Percentiles rank a stretch among this genome's conserved stretches.
Evolutionary conservation across 192 early-diverging fungal genomes (phyloP).

Genomic region (Mortierella antarctica): DNA sequence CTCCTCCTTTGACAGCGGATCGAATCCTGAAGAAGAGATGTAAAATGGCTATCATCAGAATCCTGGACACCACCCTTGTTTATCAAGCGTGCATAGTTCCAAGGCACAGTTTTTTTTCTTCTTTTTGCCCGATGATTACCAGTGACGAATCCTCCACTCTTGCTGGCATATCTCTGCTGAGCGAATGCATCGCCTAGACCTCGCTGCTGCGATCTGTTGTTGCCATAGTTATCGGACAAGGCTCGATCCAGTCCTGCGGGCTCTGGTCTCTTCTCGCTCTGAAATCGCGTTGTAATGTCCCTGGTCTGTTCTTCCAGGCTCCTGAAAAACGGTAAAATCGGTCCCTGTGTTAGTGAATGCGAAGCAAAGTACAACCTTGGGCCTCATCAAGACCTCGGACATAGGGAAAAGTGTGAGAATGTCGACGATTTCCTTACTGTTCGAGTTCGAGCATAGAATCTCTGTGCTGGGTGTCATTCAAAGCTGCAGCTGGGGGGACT

Average conservation of each 20-base stretch:
- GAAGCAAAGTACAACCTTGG: not conserved
- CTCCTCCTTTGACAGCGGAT: slow-evolving; percentile 45
- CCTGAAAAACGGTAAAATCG: slow-evolving; percentile 3
- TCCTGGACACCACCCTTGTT: not conserved
- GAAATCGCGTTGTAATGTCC: slow-evolving; percentile 37
- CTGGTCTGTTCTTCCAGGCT: slow-evolving; percentile 32
- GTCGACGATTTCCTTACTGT: slow-evolving; percentile 11
- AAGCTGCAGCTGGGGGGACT: not conserved
- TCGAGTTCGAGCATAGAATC: slow-evolving; percentile 44
- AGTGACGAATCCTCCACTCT: slow-evolving; percentile 39
- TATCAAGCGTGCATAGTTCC: not conserved
- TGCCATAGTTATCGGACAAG: slow-evolving; percentile 9
- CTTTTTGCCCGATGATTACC: slow-evolving; percentile 16
- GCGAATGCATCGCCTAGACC: not conserved
- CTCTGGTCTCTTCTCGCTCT: slow-evolving; percentile 29
- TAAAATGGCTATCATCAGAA: not conserved
- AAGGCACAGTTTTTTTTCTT: not conserved
- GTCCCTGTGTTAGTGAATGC: not conserved
- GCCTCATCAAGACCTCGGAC: not conserved
- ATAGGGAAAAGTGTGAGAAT: not conserved
- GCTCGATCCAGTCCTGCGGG: slow-evolving; percentile 41
- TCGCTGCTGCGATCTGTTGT: not conserved
- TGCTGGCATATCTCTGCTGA: slow-evolving; percentile 28
- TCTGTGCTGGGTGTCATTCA: not conserved
- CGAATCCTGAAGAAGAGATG: slow-evolving; percentile 22